Evolutionary conservation across 306 rosid genomes (phyloP).

Genomic region (Cucurbita ficifolia): DNA sequence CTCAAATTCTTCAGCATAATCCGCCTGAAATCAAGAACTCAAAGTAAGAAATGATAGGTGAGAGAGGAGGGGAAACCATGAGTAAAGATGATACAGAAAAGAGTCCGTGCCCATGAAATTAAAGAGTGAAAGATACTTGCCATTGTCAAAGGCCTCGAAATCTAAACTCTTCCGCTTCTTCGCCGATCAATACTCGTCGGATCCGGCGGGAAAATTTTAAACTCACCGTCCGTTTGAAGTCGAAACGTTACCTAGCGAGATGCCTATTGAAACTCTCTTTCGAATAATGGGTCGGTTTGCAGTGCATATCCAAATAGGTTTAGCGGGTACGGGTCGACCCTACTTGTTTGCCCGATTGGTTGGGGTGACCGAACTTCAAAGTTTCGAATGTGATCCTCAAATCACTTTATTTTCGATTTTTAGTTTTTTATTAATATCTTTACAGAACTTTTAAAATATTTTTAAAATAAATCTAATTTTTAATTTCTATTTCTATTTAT

Average conservation of each 20-base stretch:
- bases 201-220: not conserved
- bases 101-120: not conserved
- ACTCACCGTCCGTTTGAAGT: not conserved
- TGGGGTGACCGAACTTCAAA: too few species aligned
- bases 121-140: conserved; percentile 1
- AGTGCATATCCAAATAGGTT: not conserved
- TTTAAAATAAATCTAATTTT: too few species aligned
- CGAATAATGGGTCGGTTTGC: not conserved
- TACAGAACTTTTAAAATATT: too few species aligned
- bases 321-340: not conserved
- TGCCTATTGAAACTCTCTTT: not conserved
- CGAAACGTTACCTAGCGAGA: not conserved
- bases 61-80: not conserved
- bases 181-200: not conserved
- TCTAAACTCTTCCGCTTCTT: not conserved
- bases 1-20: conserved; percentile 50
- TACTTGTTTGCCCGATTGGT: not conserved
- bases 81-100: not conserved
- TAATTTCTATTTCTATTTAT: too few species aligned
- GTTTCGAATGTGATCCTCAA: too few species aligned
- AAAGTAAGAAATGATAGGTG: not conserved
- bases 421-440: too few species aligned
- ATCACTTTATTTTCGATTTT: too few species aligned
- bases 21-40: conserved; percentile 26
- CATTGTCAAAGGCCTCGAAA: not conserved